phyloP scores from a whole-genome alignment of 1,139 yeast genomes.

The Saccharomyces pastorianus region DNA sequence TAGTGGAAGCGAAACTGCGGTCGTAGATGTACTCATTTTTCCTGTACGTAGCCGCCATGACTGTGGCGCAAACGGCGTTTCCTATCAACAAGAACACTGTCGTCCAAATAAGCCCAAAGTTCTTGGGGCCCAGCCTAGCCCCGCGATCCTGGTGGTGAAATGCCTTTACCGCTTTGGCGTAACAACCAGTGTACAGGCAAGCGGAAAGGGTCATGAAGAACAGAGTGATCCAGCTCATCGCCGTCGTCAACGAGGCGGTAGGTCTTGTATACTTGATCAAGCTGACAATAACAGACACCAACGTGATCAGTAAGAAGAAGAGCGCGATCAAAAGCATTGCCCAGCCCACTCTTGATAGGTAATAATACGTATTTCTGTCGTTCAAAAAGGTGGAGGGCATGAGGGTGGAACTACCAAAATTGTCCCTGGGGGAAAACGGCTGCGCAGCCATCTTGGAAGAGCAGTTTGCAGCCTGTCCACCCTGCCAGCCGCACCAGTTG shows the following conservation, averaged over 20 bases:
- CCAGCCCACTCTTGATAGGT: slow-evolving; percentile 56
- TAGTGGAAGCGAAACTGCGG: neutral
- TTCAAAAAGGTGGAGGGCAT: slow-evolving; percentile 44
- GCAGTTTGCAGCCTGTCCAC: slow-evolving; percentile 23
- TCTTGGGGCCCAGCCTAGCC: slow-evolving; percentile 47
- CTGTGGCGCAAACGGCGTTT: slow-evolving; percentile 10
- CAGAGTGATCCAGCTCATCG: slow-evolving; percentile 38
- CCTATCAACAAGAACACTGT: slow-evolving; percentile 41
- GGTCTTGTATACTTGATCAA: slow-evolving; percentile 14
- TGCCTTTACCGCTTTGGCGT: slow-evolving; percentile 49
- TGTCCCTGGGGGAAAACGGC: slow-evolving; percentile 62
- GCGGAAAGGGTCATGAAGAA: slow-evolving; percentile 52
- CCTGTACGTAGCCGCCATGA: neutral
- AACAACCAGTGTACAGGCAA: slow-evolving; percentile 51
- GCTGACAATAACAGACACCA: neutral
- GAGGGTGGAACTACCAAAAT: slow-evolving; percentile 43
- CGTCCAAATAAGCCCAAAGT: slow-evolving; percentile 59
- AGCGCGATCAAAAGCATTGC: slow-evolving; percentile 56
- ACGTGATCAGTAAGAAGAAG: slow-evolving; percentile 41
- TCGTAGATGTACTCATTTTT: slow-evolving; percentile 1
- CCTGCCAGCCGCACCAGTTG: slow-evolving; percentile 44
- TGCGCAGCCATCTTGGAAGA: slow-evolving; percentile 33
- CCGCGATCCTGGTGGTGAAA: slow-evolving; percentile 41
- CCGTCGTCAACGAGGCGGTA: slow-evolving; percentile 29
- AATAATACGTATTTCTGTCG: slow-evolving; percentile 45